A percentile compares a stretch with the other conserved stretches of the same genome.
Evolutionary conservation across 2,329 filamentous ascomycete species (phyloP).

Genomic region (Thermoascus crustaceus): DNA sequence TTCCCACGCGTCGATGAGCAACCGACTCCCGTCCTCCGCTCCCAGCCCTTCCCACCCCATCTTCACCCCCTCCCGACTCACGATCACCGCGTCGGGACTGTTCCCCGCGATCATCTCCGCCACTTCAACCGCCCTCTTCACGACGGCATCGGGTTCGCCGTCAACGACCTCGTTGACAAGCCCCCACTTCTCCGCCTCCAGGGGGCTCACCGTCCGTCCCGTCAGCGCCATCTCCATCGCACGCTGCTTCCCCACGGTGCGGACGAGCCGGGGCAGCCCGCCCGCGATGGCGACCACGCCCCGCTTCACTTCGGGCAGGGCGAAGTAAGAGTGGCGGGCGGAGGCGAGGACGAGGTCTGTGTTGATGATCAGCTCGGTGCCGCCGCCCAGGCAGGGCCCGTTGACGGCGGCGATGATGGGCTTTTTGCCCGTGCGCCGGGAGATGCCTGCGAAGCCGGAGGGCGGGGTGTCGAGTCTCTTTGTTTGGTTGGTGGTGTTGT

Average conservation of each 20-base stretch:
- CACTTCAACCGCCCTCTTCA: constrained; percentile 47
- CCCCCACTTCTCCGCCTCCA: constrained; percentile 58
- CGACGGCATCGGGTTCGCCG: constrained; percentile 19
- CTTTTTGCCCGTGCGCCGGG: constrained; percentile 54
- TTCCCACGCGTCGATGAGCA: constrained; percentile 52
- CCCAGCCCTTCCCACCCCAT: constrained; percentile 63
- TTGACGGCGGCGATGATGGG: constrained; percentile 73
- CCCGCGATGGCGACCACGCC: constrained; percentile 65
- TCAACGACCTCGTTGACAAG: constrained; percentile 60
- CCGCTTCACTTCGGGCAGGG: constrained; percentile 61
- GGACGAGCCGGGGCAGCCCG: constrained; percentile 58
- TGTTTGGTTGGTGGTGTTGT: background rate
- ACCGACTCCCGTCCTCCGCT: constrained; percentile 53
- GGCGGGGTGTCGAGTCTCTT: constrained; percentile 21
- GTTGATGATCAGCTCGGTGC: constrained; percentile 66
- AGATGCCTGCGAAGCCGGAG: constrained; percentile 49
- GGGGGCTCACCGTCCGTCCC: constrained; percentile 51
- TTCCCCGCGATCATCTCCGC: constrained; percentile 56
- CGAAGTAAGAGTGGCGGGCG: constrained; percentile 51
- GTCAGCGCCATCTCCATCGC: constrained; percentile 65
- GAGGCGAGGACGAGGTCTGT: constrained; percentile 61
- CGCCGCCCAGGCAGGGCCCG: constrained; percentile 66
- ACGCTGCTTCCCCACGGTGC: constrained; percentile 58
- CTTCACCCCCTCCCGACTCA: constrained; percentile 63
- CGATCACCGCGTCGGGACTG: constrained; percentile 68